These are phyloP conservation scores for Fremontodendron californicum DNA, from an alignment of 345 rosid species.

Conservation along the genomic window DNA sequence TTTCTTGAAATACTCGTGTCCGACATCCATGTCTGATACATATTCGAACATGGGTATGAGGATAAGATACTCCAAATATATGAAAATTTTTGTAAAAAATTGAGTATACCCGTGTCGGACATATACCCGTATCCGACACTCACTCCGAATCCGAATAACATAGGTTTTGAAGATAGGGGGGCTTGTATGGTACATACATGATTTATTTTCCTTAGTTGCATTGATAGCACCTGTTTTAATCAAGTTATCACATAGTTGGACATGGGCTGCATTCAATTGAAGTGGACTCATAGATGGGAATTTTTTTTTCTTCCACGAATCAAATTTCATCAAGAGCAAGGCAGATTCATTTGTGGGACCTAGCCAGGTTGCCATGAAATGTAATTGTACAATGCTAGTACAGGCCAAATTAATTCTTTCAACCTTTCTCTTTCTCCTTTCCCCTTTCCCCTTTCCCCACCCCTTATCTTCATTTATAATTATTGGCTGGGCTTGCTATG, in stretches of 20 bases:
- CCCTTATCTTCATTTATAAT: too few relatives aligned
- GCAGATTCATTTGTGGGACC: slow-evolving; percentile 20
- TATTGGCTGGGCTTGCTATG: too few relatives aligned
- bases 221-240: neutral
- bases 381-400: slow-evolving; percentile 8
- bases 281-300: slow-evolving; percentile 10
- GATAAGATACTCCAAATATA: too few relatives aligned
- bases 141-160: too few relatives aligned
- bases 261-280: slow-evolving; percentile 10
- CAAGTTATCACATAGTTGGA: slow-evolving; percentile 7
- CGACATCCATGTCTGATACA: too few relatives aligned
- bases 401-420: slow-evolving; percentile 8
- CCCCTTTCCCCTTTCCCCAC: neutral
- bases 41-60: too few relatives aligned
- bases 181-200: neutral
- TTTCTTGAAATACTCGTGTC: too few relatives aligned
- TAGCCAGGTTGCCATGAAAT: slow-evolving; percentile 4
- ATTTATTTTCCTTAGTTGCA: neutral
- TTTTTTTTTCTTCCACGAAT: slow-evolving; percentile 12
- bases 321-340: slow-evolving; percentile 1
- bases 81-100: too few relatives aligned
- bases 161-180: neutral
- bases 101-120: too few relatives aligned
- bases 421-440: too few relatives aligned
- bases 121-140: too few relatives aligned